Conservation (phyloP, 768 basidiomycete species). For the Naganishia antarctica region DNA sequence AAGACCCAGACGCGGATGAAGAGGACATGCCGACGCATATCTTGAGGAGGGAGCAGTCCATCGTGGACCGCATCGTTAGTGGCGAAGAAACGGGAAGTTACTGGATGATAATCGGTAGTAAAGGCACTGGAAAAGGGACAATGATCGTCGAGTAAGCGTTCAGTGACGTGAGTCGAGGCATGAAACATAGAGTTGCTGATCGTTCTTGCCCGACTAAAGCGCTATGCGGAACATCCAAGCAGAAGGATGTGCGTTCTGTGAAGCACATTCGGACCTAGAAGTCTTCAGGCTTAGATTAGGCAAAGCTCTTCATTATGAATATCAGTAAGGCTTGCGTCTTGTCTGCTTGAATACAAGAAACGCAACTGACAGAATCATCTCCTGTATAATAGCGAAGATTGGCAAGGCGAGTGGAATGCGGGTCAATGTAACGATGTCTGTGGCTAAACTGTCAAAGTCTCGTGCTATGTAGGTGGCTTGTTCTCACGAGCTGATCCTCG, state of each 20-base stretch:
- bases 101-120: conserved; percentile 70
- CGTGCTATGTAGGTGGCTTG: conserved; percentile 47
- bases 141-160: conserved; percentile 66
- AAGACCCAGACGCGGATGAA: conserved; percentile 40
- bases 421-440: neutral
- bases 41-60: conserved; percentile 66
- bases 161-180: neutral
- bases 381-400: conserved; percentile 50
- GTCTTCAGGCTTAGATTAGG: conserved; percentile 76
- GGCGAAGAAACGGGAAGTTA: conserved; percentile 70
- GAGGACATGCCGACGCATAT: conserved; percentile 54
- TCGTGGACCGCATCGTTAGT: conserved; percentile 71
- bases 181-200: neutral
- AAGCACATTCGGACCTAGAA: conserved; percentile 76
- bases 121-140: conserved; percentile 79
- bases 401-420: conserved; percentile 58
- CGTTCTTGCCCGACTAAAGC: conserved; percentile 32
- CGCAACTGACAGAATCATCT: neutral
- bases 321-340: conserved; percentile 63
- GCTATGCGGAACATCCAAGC: conserved; percentile 69
- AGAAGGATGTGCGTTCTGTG: conserved; percentile 52
- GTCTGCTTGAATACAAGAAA: neutral
- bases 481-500: conserved; percentile 78
- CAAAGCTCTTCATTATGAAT: conserved; percentile 80
- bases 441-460: conserved; percentile 37